Evolutionary conservation across 2,329 filamentous ascomycete species (phyloP), one percentile per base, ranked within the genome.

Genomic region (Apiospora koreana): DNA sequence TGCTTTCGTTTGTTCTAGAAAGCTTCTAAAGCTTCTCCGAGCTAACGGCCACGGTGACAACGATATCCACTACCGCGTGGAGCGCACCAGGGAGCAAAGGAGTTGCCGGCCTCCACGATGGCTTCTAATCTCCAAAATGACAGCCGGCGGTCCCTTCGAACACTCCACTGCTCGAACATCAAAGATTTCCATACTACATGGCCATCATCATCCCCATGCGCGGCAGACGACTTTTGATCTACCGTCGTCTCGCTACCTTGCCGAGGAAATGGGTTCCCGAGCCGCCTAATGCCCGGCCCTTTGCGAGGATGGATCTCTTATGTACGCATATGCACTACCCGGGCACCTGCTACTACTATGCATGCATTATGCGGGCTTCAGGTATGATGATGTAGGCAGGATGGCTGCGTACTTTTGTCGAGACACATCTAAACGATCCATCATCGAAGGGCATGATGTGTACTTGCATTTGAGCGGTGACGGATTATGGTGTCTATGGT

Each of bases 51-150:
- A 62, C 21, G 14, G 18, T 62, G 35, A 62, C 28, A 21, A 14
- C 12, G 28, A 62, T 62, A 62, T n/a, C 54, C 54, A 62, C 54
- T 62, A 38, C 54, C 31, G 54, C 54, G 54, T 62, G 54, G 54
- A 62, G 18, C 54, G 31, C 54, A 38, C 54, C 54, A 62, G 28
- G 54, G 31, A 62, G 31, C 31, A 62, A 62, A 62, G 54, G 54
- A 62, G 54, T 62, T 38, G 18, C 54, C 54, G 54, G 54, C 54
- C 54, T 62, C 54, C 54, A 62, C 31, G 54, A 62, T 62, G 54
- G 54, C 31, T 38, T 62, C 31, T 62, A 62, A 62, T 62, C 54
- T 62, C 54, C 3, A 62, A 62, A 35, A 35, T 62, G 54, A 62
- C 54, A n/a, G 54, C 21, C 31, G 54, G 54, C 54, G 31, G 54